Evolutionary conservation across 2,329 filamentous ascomycete genomes (phyloP), one percentile per base, ranked within the genome.

Genomic region (Coniosporium tulheliwenetii): DNA sequence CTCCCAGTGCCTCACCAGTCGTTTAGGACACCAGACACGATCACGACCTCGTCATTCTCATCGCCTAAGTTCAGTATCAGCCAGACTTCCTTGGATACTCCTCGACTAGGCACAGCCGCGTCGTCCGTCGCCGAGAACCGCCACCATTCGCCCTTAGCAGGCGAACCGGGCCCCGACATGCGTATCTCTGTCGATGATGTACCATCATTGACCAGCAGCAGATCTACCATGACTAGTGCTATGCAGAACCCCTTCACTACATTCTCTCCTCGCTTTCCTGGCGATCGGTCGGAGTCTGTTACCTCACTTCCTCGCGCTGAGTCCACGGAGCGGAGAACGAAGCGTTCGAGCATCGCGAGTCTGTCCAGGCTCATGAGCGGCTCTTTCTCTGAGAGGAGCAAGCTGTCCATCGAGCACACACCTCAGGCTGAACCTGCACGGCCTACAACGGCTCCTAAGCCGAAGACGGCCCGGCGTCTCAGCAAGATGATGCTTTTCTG

Each of bases 401-500:
- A 85, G 55, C 64, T 85, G 15, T 81, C 77, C 0, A 77, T 79
- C 51, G 80, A 84, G 53, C 73, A 59, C 38, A 55, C 64, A 40
- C 63, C 64, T 19, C 62, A 64, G 36, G 60, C 62, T 12, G 12
- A 30, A 13, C 12, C 59, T 59, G 41, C 57, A 80, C 37, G 66
- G 69, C 70, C 77, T n/a, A 53, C 62, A 0, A 73, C 75, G 30
- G 75, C 73, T 52, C 73, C 70, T 43, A 64, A 64, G 49, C 77
- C 75, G 55, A 83, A 79, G 65, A 81, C 77, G 56, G 66, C 75
- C 32, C 82, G 77, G 55, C 72, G 81, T 29, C 61, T 86, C 32
- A 81, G 82, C 55, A 79, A 80, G 39, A 69, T 86, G 64, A 77
- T 85, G 69, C 77, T 80, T 50, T 87, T 87, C 57, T 87, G 81